Conservation (phyloP, 225 moss, liverwort and hornwort genomes). For the Takakia lepidozioides region DNA sequence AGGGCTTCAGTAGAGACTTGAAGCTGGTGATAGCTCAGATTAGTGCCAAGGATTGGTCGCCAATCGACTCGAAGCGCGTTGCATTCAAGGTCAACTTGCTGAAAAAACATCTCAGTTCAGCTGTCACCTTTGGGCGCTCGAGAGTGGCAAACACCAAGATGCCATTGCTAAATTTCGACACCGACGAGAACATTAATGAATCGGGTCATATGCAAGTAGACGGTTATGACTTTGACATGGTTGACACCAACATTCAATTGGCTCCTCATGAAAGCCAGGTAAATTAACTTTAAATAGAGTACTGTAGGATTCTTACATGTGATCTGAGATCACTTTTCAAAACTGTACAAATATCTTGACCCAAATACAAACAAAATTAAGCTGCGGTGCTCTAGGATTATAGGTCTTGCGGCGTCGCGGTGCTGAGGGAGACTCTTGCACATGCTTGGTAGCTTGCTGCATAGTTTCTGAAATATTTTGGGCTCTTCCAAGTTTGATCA, state of each 20-base stretch:
- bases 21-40: conserved; percentile 48
- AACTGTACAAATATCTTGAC: no score
- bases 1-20: conserved; percentile 30
- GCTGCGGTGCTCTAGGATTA: no score
- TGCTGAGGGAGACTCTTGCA: no score
- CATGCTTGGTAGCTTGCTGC: no score
- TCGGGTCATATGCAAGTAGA: neutral
- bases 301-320: no score
- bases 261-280: conserved; percentile 8
- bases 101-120: conserved; percentile 17
- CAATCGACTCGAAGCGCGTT: conserved; percentile 46
- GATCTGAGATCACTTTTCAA: no score
- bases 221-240: neutral
- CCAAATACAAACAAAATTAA: no score
- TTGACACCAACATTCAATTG: conserved; percentile 27
- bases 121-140: conserved; percentile 22
- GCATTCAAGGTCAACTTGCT: conserved; percentile 34
- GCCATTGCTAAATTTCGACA: conserved; percentile 23
- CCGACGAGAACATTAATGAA: conserved; percentile 18
- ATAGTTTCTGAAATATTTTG: no score
- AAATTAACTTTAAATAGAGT: no score
- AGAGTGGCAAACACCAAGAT: conserved; percentile 1
- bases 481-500: no score
- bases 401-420: no score
- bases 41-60: conserved; percentile 49